A percentile compares a stretch with the other conserved stretches of the same genome.
Conservation (phyloP, 2,329 filamentous ascomycete species). For the Aspergillus udagawae region DNA sequence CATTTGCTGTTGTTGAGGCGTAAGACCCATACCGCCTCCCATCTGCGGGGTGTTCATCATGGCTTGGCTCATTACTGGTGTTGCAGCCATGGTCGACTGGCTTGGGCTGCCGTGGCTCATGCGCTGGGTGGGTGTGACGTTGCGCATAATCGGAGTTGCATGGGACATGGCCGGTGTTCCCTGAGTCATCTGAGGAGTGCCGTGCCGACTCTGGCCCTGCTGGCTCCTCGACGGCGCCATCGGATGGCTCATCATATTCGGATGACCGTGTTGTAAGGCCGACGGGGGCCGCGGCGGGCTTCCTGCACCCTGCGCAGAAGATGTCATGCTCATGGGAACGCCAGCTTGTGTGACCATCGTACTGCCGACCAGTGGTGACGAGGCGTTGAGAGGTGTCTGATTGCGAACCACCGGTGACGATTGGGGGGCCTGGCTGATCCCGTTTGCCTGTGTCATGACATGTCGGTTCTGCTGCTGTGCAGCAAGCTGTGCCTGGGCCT, state of each 20-base stretch:
- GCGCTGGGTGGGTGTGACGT: constrained; percentile 45
- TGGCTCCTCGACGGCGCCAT: constrained; percentile 45
- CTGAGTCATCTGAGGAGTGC: constrained; percentile 46
- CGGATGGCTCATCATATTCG: constrained; percentile 41
- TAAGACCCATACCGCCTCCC: constrained; percentile 32
- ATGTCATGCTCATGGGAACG: constrained; percentile 43
- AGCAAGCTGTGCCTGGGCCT: constrained; percentile 42
- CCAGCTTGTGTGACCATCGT: constrained; percentile 36
- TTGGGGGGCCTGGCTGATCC: constrained; percentile 39
- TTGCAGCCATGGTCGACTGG: constrained; percentile 39
- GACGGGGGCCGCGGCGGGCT: constrained; percentile 45
- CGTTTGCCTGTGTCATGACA: constrained; percentile 44
- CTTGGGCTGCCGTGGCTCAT: constrained; percentile 46
- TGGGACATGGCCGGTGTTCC: constrained; percentile 45
- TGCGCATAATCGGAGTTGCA: constrained; percentile 46
- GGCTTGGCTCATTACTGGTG: constrained; percentile 43
- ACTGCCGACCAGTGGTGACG: constrained; percentile 42
- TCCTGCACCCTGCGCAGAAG: constrained; percentile 44
- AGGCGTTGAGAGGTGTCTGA: constrained; percentile 43
- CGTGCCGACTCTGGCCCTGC: constrained; percentile 45
- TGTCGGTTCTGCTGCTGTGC: constrained; percentile 50
- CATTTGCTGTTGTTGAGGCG: constrained; percentile 40
- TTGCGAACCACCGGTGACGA: constrained; percentile 47
- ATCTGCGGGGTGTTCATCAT: constrained; percentile 41
- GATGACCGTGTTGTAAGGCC: constrained; percentile 45